Base-by-base conservation (phyloP, 768 basidiomycete species). In the Infundibulicybe gibba region DNA sequence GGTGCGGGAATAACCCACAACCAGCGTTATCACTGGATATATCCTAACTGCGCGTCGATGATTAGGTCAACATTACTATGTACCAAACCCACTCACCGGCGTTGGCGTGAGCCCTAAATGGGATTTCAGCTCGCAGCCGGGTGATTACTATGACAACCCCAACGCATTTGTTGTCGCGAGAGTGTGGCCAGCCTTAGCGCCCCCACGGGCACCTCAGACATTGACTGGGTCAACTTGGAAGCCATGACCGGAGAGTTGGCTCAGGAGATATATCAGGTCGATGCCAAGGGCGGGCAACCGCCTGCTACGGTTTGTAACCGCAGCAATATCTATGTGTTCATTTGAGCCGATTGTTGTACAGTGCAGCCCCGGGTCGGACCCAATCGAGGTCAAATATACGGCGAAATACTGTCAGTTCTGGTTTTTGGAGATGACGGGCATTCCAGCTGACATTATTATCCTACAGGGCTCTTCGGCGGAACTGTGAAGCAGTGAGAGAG, bases 201-300 rank as follows among this genome's bases (percentile, higher is more conserved):
- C 1, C 75, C 77, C 4, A 65, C 63, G 3, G 64, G 70, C 15
- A 39, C 57, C 1, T 44, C 59, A 25, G 73, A 84, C 53, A 67
- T 86, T 20, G 77, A 81, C 49, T 83, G 79, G 77, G 63, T 85
- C 3, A 61, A 71, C 52, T 56, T 87, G 16, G 67, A 62, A n/a
- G 57, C 52, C 17, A 63, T 79, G 3, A 41, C 68, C 19, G 85
- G 83, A 1, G 54, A 61, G 2, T 61, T 84, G 32, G 81, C 82
- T 0, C 68, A 61, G 30, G 55, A 66, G 47, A 63, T 83, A 2
- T 84, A 75, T 62, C 67, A 83, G 35, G 61, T 76, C 3, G 63
- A 78, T 50, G 85, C 80, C 14, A 55, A 63, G 5, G 74, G 69
- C 12, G 83, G 84, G 13, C 74, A 75, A 41, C 74, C 82, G 34